Conservation (phyloP, 164 flowering plant genomes). For the Cinnamomum micranthum region DNA sequence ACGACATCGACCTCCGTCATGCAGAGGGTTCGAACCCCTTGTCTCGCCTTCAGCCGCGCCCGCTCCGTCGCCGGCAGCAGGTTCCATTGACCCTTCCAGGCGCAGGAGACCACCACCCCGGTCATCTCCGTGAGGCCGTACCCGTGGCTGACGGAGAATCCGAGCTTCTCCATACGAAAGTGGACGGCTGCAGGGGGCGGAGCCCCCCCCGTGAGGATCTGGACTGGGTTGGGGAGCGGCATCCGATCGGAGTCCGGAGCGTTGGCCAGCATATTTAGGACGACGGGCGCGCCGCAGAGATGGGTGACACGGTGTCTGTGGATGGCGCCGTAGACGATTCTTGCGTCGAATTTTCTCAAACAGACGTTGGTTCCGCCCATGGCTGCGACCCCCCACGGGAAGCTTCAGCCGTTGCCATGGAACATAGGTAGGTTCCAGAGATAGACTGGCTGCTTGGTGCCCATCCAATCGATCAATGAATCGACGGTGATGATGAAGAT, state of each 20-base stretch:
- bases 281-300: conserved; percentile 56
- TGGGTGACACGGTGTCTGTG: conserved; percentile 37
- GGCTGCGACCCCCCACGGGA: conserved; percentile 53
- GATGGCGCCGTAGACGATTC: conserved; percentile 16
- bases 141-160: conserved; percentile 46
- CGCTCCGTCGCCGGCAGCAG: conserved; percentile 31
- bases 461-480: conserved; percentile 32
- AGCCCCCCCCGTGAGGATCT: conserved; percentile 46
- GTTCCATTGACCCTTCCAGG: conserved; percentile 50
- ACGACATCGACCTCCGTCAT: conserved; percentile 35
- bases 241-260: conserved; percentile 7
- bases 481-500: conserved; percentile 25
- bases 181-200: conserved; percentile 51
- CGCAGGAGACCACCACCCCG: conserved; percentile 35
- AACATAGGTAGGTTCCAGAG: conserved; percentile 62
- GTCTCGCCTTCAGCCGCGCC: conserved; percentile 46
- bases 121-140: conserved; percentile 55
- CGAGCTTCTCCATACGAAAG: conserved; percentile 29
- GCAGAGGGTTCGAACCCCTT: conserved; percentile 32
- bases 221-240: conserved; percentile 27
- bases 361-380: conserved; percentile 54
- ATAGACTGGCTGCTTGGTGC: conserved; percentile 34
- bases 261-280: conserved; percentile 50
- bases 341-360: conserved; percentile 38
- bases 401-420: conserved; percentile 57